phyloP scores from a whole-genome alignment of 2,329 filamentous ascomycete species.

The Calonectria hawksworthii region DNA sequence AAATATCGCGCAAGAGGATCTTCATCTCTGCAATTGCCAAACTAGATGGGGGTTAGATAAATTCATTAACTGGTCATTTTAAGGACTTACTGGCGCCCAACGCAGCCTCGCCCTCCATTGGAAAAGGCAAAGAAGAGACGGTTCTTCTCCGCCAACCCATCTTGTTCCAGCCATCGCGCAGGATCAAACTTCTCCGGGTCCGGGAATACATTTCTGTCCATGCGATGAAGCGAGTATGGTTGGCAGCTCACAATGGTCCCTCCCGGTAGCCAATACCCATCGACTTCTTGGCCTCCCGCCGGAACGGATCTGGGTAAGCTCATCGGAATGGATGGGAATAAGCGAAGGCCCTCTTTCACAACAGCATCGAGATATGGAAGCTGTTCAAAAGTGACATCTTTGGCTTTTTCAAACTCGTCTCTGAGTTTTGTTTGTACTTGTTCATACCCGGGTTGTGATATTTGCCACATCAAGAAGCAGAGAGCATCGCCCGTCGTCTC shows the following conservation, averaged over 20 bases:
- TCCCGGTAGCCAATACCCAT: constrained; percentile 30
- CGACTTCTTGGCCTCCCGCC: background rate
- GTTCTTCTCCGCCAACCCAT: constrained; percentile 21
- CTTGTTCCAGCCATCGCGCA: constrained; percentile 26
- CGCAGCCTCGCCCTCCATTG: constrained; percentile 31
- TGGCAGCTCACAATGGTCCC: constrained; percentile 36
- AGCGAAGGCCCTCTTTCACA: constrained; percentile 31
- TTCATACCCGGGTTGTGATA: constrained; percentile 32
- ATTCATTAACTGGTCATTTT: background rate
- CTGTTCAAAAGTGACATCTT: constrained; percentile 1
- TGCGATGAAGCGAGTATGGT: constrained; percentile 32
- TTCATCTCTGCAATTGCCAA: constrained; percentile 37
- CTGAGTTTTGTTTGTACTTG: constrained; percentile 7
- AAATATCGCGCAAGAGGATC: constrained; percentile 28
- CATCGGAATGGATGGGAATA: constrained; percentile 33
- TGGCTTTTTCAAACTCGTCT: constrained; percentile 16
- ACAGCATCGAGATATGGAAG: constrained; percentile 34
- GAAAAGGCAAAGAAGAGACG: constrained; percentile 34
- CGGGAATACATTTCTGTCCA: constrained; percentile 22
- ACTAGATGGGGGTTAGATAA: background rate
- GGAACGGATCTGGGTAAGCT: constrained; percentile 31
- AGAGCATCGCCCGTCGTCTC: constrained; percentile 39
- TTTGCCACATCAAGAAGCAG: constrained; percentile 38
- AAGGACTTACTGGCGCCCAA: constrained; percentile 36
- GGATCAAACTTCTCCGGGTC: constrained; percentile 28